Base-by-base conservation (phyloP, 768 basidiomycete genomes). In the Agaricus subrufescens region DNA sequence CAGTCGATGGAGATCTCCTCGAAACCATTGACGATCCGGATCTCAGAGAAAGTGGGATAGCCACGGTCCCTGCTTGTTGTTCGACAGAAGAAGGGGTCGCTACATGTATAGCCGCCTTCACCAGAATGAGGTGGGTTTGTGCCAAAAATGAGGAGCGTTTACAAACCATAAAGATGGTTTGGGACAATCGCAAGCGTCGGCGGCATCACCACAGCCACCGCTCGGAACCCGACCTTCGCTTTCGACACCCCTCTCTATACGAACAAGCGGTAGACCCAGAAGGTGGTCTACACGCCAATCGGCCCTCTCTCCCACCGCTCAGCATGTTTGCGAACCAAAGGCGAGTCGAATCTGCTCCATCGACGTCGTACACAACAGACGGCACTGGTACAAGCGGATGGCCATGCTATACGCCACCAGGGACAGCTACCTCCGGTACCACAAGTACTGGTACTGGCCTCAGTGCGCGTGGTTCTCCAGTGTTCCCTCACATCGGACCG, bases 101-200 rank as follows among this genome's bases (percentile, higher is more conserved):
- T 29, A 68, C 83, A 9, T 95, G 91, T 64, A 72, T 94, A 3
- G 75, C 79, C 4, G 92, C 91, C 8, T 77, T 96, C n/a, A 68
- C 80, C 3, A 84, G 89, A 65, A 89, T 94, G 81, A 81, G 84
- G 10, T 97, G 94, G 94, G 80, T 77, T 4, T 87, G 81, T 67
- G 86, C 86, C 5, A 86, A 84, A 65, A 85, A 81, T 56, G 84
- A 87, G 58, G 91, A 92, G 63, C 76, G 84, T 38, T 81, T 84
- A 63, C 82, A 83, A 56, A 82, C 81, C 0, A 72, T 91, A 46
- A 77, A 75, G 60, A 66, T 76, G 67, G 69, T 81, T 10, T 80
- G 80, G 79, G 74, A 81, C 46, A 73, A 71, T 56, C 73, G 72
- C 43, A 76, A 76, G 60, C 66, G 65, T 37, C 62, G 67, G 50